phyloP scores from a whole-genome alignment of 306 rosid species.

The Prunus persica region Prunus_persica_NCBIv2 NC_034013.1:16947001-16947500 shows the following conservation, averaged over 20 bases:
- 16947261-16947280: background rate
- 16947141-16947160: conserved; percentile 45
- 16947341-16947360: no score
- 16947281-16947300: background rate
- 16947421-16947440: no score
- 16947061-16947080: conserved; percentile 30
- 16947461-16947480: no score
- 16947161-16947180: conserved; percentile 15
- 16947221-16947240: background rate
- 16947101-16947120: conserved; percentile 13
- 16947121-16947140: conserved; percentile 37
- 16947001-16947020: background rate
- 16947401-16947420: no score
- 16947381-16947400: no score
- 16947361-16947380: no score
- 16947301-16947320: background rate
- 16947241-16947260: conserved; percentile 20
- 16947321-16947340: no score
- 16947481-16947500: no score
- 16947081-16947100: background rate
- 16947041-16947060: background rate
- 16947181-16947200: conserved; percentile 30
- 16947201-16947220: conserved; percentile 29
- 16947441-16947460: no score
- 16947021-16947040: background rate